Conservation (phyloP, 805 yeast genomes). For the Vanderwaltozyma verrucispora region DNA sequence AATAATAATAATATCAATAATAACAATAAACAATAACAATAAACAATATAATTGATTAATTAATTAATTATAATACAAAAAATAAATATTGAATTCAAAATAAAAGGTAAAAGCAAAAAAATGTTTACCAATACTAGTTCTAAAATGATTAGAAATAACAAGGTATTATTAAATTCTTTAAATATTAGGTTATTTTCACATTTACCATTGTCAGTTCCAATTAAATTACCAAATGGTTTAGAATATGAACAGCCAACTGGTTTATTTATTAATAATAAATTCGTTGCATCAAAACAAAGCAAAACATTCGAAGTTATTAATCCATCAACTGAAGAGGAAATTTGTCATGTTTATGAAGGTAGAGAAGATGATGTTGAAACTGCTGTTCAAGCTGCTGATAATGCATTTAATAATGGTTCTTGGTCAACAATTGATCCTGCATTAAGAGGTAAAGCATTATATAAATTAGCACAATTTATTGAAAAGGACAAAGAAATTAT, state of each 20-base stretch:
- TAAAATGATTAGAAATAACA: background rate
- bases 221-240: slow-evolving; percentile 60
- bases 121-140: background rate
- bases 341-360: slow-evolving; percentile 57
- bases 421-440: slow-evolving; percentile 69
- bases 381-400: slow-evolving; percentile 79
- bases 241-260: slow-evolving; percentile 70
- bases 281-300: slow-evolving; percentile 46
- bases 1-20: too few relatives aligned
- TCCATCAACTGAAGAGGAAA: slow-evolving; percentile 63
- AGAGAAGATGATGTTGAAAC: slow-evolving; percentile 63
- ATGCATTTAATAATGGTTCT: slow-evolving; percentile 50
- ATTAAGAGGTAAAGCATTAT: slow-evolving; percentile 49
- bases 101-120: too few relatives aligned
- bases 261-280: slow-evolving; percentile 65
- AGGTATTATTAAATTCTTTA: background rate
- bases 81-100: too few relatives aligned
- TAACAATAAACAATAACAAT: too few relatives aligned
- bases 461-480: slow-evolving; percentile 67
- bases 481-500: slow-evolving; percentile 65
- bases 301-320: slow-evolving; percentile 53
- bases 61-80: too few relatives aligned
- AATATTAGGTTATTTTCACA: slow-evolving; percentile 13
- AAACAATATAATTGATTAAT: too few relatives aligned
- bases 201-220: slow-evolving; percentile 36